Percentiles rank a stretch among this genome's conserved stretches.
These are phyloP conservation scores for Termitomyces sp. DNA, from an alignment of 768 basidiomycete species.

Conservation along the genomic window DNA sequence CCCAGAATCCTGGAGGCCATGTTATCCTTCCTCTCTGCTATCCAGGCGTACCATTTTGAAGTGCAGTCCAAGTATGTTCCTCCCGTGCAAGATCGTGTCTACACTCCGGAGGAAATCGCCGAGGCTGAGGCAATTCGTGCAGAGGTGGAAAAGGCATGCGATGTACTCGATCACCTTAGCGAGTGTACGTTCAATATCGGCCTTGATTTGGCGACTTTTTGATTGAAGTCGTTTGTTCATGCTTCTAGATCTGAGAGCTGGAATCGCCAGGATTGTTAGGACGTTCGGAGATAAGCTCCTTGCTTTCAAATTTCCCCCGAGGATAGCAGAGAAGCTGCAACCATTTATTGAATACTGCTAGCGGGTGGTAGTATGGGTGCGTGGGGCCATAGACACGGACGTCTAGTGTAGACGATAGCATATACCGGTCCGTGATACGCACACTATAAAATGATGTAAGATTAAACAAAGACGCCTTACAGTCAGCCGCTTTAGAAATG, in stretches of 20 bases:
- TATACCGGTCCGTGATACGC: conserved; percentile 7
- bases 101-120: conserved; percentile 27
- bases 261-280: conserved; percentile 56
- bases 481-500: conserved; percentile 2
- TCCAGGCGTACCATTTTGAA: conserved; percentile 61
- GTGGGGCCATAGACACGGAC: neutral
- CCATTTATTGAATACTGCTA: conserved; percentile 62
- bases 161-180: conserved; percentile 44
- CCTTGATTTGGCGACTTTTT: neutral
- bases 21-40: conserved; percentile 53
- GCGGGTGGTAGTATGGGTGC: neutral
- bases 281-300: conserved; percentile 71
- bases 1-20: conserved; percentile 77
- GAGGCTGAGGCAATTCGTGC: conserved; percentile 31
- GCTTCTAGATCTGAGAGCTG: conserved; percentile 55
- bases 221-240: neutral
- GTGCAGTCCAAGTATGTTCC: conserved; percentile 36
- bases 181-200: conserved; percentile 44
- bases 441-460: neutral
- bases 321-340: conserved; percentile 61
- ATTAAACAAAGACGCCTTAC: neutral
- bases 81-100: conserved; percentile 27
- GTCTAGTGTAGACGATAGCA: conserved; percentile 10
- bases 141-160: conserved; percentile 52
- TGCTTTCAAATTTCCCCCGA: conserved; percentile 77